Conservation (phyloP, 2,329 filamentous ascomycete genomes). For the Cercospora sp. region DNA sequence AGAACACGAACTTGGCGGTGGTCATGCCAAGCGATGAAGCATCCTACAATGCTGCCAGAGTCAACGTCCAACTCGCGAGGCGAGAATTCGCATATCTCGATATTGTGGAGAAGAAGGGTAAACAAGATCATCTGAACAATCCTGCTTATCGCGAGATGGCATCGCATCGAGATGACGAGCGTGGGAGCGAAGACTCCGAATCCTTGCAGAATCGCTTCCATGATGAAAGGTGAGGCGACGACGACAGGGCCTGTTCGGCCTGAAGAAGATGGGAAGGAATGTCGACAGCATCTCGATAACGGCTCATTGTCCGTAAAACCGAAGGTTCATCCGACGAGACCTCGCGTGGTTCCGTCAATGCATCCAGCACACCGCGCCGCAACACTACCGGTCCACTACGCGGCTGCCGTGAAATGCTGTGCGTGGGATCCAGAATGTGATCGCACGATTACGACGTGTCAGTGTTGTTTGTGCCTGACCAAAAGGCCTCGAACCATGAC, state of each 20-base stretch:
- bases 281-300: background rate
- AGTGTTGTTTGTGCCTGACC: background rate
- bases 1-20: slow-evolving; percentile 94
- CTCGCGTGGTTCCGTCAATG: background rate
- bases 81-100: slow-evolving; percentile 72
- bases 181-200: slow-evolving; percentile 24
- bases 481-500: background rate
- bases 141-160: slow-evolving; percentile 17
- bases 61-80: slow-evolving; percentile 85
- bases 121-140: slow-evolving; percentile 24
- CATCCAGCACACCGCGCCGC: background rate
- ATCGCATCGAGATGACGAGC: slow-evolving; percentile 19
- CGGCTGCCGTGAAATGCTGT: background rate
- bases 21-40: slow-evolving; percentile 89
- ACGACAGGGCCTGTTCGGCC: background rate
- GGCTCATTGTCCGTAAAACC: background rate
- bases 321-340: background rate
- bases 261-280: background rate
- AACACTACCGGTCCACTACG: background rate
- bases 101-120: slow-evolving; percentile 42
- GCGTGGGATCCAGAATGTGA: background rate
- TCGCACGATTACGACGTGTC: background rate
- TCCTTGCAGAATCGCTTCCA: slow-evolving; percentile 15
- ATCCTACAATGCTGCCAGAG: slow-evolving; percentile 82
- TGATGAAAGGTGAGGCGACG: slow-evolving; percentile 18